Evolutionary conservation across 352 stramenopile genomes (phyloP).

Genomic region (Pythium graminicola): DNA sequence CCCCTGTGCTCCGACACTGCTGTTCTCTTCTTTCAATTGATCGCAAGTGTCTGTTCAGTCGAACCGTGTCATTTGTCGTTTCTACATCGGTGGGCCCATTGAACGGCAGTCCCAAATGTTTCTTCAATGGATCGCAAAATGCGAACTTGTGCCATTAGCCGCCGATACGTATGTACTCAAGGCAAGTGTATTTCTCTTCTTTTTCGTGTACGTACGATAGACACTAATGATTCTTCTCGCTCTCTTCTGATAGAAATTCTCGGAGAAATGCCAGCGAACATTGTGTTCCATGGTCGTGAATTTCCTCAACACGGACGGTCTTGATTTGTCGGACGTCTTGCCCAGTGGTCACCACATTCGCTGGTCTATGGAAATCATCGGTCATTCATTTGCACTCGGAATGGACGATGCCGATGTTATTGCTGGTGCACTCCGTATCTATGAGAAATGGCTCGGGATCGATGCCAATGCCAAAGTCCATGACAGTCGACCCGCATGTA

Average conservation of each 20-base stretch:
- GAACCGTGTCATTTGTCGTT: not conserved
- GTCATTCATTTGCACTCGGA: conserved; percentile 74
- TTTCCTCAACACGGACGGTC: conserved; percentile 51
- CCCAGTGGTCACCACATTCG: conserved; percentile 71
- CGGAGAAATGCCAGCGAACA: conserved; percentile 78
- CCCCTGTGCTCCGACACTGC: not conserved
- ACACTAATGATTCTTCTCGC: no score
- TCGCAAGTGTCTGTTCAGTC: not conserved
- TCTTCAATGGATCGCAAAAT: conserved; percentile 83
- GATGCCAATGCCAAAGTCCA: conserved; percentile 37
- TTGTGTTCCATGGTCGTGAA: conserved; percentile 78
- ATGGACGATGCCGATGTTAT: conserved; percentile 85
- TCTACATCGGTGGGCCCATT: not conserved
- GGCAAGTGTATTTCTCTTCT: not conserved
- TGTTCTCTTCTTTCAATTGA: not conserved
- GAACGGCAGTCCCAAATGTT: conserved; percentile 44
- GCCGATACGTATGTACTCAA: conserved; percentile 78
- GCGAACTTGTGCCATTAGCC: conserved; percentile 66
- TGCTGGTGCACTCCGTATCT: conserved; percentile 64
- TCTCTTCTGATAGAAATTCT: conserved; percentile 87
- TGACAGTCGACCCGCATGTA: conserved; percentile 56
- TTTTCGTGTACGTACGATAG: no score
- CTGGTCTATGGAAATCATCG: conserved; percentile 83
- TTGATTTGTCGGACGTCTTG: conserved; percentile 46
- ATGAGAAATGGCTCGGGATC: conserved; percentile 77